Base-by-base conservation (phyloP, 495 filamentous ascomycete species). In the Podospora didyma region DNA sequence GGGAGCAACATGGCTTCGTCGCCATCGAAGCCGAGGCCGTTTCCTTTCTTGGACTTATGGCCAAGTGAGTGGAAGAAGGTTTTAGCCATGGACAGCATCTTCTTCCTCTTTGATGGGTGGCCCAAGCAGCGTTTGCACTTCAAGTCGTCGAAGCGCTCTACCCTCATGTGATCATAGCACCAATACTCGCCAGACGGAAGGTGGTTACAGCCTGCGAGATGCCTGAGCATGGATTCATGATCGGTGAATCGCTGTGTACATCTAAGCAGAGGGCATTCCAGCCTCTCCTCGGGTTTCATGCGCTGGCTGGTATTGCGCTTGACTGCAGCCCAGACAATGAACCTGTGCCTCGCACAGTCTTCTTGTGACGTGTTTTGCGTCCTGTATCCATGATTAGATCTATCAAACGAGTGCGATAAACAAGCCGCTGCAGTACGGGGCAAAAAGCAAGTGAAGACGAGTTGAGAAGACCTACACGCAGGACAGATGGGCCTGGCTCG, bases 311-410 rank as follows among this genome's bases (percentile, higher is more conserved):
- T 71, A 58, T 78, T 79, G 62, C 75, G 75, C 57, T 77, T 77
- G 44, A 77, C 69, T 42, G 75, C 75, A 39, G 74, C 73, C 76
- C 76, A 79, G 53, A 76, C 74, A 57, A 78, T 76, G 60, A 78
- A 79, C 28, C 75, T 63, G 53, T 77, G 69, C 24, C 68, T 62
- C 5, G 75, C 74, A 59, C 77, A 79, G 52, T 76, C 74, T 42
- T 78, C 73, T 31, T 65, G 63, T 7, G 66, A 61, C 16, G 69
- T 71, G 46, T 75, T 70, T 54, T 68, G 70, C 54, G 73, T 69
- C 48, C 76, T 79, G 62, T 20, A 46, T 12, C 14, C 50, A 56
- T 58, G 39, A 60, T 75, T 55, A 76, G 73, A 39, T 45, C 44
- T 3, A 6, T 42, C 14, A 3, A 9, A 4, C 9, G 26, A 9